Evolutionary conservation across 2,329 filamentous ascomycete species (phyloP), one percentile per base, ranked within the genome.

Genomic region (Stachybotrys chartarum): DNA sequence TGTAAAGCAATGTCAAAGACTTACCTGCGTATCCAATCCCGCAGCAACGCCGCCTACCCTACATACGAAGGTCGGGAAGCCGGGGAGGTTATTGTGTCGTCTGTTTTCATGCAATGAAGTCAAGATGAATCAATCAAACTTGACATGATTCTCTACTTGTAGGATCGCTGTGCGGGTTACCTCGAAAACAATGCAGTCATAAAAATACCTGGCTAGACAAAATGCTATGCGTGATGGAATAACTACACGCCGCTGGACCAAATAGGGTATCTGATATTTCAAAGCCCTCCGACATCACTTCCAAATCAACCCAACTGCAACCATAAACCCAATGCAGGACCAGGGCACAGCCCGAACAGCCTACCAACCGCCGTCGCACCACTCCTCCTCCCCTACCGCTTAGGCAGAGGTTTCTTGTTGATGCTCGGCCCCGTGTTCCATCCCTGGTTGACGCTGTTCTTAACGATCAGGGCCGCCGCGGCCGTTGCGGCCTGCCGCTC

Each of bases 401-500:
- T 70, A 11, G 80, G 79, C 56, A 79, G 59, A 53, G 70, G 75
- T 54, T 74, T 68, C 51, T 72, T 76, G 64, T 76, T 80, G 52
- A 74, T 73, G 48, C 61, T 66, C 32, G 68, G 70, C n/a, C 69
- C 75, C 17, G 72, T 66, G 57, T 74, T 78, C 76, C 78, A 83
- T 44, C 79, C 78, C 64, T 83, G 80, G 55, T 66, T 75, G 45
- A 96, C 82, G 73, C 93, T 97, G 75, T 97, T 92, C 69, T 88
- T 85, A 54, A 99, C 93, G 72, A 99, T 99, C 72, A 92, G 84
- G 65, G 96, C 92, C 5, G 94, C 94, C 1, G 93, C 93, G 17
- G 91, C 90, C 6, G 91, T 87, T 1, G 93, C 92, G 5, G 91
- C 90, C 67, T 97, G 84, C 60, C 94, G 82, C 75, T 97, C 94